Conservation (phyloP, 345 rosid genomes). For the Trapa incisa region DNA sequence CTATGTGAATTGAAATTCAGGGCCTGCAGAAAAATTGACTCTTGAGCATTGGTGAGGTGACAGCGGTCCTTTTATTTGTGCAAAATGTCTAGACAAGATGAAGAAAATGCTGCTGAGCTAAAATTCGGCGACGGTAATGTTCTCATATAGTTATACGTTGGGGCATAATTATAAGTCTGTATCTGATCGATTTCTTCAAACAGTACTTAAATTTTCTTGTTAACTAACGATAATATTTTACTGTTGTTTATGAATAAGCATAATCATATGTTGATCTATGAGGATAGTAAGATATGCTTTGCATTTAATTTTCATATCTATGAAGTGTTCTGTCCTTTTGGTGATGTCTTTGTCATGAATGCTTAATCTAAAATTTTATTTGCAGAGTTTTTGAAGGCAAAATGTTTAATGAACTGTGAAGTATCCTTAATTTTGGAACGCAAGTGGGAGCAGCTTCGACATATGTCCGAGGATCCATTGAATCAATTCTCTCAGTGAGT, state of each 20-base stretch:
- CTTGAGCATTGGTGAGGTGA: neutral
- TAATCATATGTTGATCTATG: neutral
- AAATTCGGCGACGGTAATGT: conserved; percentile 83
- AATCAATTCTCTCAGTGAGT: conserved; percentile 93
- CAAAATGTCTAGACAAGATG: conserved; percentile 85
- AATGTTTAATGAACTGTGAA: conserved; percentile 96
- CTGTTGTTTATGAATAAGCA: too few species aligned
- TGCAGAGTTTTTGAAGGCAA: conserved; percentile 87
- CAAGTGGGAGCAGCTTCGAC: conserved; percentile 85
- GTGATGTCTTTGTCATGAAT: neutral
- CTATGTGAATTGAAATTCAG: neutral
- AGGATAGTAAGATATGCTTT: neutral
- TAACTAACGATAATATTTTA: neutral
- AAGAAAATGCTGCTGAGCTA: conserved; percentile 97
- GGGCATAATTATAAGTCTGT: too few species aligned
- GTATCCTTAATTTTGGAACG: conserved; percentile 87
- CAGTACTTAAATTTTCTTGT: neutral
- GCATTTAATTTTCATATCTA: neutral
- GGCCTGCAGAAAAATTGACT: too few species aligned
- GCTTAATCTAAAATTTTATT: too few species aligned
- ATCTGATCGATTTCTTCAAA: neutral
- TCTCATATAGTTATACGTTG: neutral
- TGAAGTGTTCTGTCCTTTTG: neutral
- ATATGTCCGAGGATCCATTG: conserved; percentile 83
- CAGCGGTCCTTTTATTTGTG: neutral